phyloP scores from a whole-genome alignment of 805 yeast species.

The Pichia gijzeniarum region DNA sequence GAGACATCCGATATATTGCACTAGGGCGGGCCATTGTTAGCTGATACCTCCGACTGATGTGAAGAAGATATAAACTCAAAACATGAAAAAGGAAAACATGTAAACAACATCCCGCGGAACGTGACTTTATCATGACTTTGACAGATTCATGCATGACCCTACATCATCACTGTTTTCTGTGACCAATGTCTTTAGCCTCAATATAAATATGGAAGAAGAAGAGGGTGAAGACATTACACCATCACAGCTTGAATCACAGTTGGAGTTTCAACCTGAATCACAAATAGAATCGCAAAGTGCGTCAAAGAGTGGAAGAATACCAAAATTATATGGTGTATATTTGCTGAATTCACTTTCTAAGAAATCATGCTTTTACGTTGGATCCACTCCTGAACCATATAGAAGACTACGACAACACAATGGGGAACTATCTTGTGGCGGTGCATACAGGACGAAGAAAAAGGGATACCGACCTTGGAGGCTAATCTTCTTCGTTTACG shows the following conservation, averaged over 20 bases:
- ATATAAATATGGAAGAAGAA: background rate
- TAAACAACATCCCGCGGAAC: background rate
- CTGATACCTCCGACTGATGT: background rate
- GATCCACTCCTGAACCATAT: conserved; percentile 75
- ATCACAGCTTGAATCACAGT: background rate
- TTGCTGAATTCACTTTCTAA: conserved; percentile 54
- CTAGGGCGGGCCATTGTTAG: conserved; percentile 31
- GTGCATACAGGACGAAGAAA: conserved; percentile 62
- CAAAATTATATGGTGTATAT: conserved; percentile 63
- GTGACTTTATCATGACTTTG: background rate
- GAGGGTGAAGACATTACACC: background rate
- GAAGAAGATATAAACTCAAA: background rate
- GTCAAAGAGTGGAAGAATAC: conserved; percentile 14
- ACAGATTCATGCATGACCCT: background rate
- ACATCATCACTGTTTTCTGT: background rate
- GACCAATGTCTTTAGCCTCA: no score
- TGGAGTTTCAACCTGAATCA: background rate
- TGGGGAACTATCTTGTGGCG: conserved; percentile 56
- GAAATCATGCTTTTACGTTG: conserved; percentile 61
- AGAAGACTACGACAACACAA: conserved; percentile 71
- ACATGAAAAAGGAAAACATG: background rate
- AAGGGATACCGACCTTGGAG: conserved; percentile 68
- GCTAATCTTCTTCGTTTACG: conserved; percentile 55
- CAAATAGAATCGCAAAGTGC: conserved; percentile 1
- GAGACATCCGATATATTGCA: conserved; percentile 28